These are phyloP conservation scores for Chaetoscypha palmicola DNA, from an alignment of 2,329 filamentous ascomycete species.

Conservation along the genomic window DNA sequence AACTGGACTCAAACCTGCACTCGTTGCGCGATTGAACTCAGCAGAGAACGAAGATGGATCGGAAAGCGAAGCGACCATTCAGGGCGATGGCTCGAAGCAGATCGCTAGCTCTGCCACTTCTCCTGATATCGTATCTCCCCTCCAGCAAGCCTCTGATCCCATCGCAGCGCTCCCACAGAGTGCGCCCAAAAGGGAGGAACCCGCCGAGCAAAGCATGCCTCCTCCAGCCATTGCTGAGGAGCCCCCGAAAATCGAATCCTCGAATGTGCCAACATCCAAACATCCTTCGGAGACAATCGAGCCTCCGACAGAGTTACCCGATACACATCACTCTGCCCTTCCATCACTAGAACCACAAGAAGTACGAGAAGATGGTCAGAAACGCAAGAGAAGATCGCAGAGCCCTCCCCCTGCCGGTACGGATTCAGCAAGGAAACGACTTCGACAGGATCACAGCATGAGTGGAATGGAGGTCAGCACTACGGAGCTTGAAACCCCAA, in stretches of 20 bases:
- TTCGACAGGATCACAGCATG: constrained; percentile 35
- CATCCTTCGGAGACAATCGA: constrained; percentile 18
- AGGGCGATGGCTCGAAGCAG: constrained; percentile 21
- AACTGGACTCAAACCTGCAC: constrained; percentile 63
- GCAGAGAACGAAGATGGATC: constrained; percentile 34
- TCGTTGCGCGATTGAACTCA: constrained; percentile 56
- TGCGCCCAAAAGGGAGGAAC: background rate
- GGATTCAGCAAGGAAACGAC: constrained; percentile 48
- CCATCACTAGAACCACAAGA: constrained; percentile 28
- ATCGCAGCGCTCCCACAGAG: constrained; percentile 9
- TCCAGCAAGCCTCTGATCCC: constrained; percentile 9
- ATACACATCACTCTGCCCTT: constrained; percentile 1
- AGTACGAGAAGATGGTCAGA: constrained; percentile 48
- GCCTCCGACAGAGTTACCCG: constrained; percentile 1
- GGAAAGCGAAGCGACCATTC: constrained; percentile 27
- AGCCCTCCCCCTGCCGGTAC: constrained; percentile 51
- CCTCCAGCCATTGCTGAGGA: background rate
- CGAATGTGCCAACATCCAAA: background rate
- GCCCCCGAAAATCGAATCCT: background rate
- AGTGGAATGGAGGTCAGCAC: constrained; percentile 8
- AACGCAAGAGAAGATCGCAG: constrained; percentile 59
- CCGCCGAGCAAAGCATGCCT: background rate
- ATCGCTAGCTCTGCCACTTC: constrained; percentile 21
- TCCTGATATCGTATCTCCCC: constrained; percentile 21
- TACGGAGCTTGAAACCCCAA: background rate